Conservation (phyloP, 164 flowering plant genomes). For the Magnolia kwangsiensis region DNA sequence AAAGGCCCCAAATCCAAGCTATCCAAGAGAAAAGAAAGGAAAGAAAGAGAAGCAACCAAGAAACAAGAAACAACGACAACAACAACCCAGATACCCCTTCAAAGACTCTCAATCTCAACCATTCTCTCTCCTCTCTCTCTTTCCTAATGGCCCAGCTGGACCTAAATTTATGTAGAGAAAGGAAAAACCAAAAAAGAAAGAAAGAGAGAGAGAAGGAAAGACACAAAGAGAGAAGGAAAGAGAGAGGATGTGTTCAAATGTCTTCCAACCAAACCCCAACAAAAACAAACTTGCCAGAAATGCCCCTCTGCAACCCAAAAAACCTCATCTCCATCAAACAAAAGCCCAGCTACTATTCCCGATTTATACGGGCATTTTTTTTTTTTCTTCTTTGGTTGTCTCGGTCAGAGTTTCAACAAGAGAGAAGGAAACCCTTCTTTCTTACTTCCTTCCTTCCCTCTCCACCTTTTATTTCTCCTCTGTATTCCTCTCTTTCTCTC, state of each 20-base stretch:
- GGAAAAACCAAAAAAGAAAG: constrained; percentile 22
- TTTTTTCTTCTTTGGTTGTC: constrained; percentile 25
- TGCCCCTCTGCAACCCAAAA: constrained; percentile 80
- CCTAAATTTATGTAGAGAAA: constrained; percentile 34
- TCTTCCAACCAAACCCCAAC: constrained; percentile 30
- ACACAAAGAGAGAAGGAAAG: constrained; percentile 13
- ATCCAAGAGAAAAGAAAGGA: neutral
- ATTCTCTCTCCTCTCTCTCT: neutral
- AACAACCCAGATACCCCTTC: neutral
- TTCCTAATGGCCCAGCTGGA: constrained; percentile 53
- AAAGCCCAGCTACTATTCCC: constrained; percentile 29
- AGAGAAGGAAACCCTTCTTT: constrained; percentile 22
- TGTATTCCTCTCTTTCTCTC: neutral
- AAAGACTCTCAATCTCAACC: neutral
- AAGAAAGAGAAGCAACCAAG: neutral
- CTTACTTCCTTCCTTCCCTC: constrained; percentile 8
- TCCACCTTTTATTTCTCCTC: constrained; percentile 13
- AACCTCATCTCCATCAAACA: constrained; percentile 26
- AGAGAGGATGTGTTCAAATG: constrained; percentile 41
- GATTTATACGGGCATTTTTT: constrained; percentile 63
- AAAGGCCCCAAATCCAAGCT: neutral
- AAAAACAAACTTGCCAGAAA: constrained; percentile 28
- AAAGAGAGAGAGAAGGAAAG: neutral
- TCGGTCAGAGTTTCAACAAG: constrained; percentile 64
- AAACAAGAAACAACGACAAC: neutral